Conservation (phyloP, 2,329 filamentous ascomycete species). For the Botrytis byssoidea region DNA sequence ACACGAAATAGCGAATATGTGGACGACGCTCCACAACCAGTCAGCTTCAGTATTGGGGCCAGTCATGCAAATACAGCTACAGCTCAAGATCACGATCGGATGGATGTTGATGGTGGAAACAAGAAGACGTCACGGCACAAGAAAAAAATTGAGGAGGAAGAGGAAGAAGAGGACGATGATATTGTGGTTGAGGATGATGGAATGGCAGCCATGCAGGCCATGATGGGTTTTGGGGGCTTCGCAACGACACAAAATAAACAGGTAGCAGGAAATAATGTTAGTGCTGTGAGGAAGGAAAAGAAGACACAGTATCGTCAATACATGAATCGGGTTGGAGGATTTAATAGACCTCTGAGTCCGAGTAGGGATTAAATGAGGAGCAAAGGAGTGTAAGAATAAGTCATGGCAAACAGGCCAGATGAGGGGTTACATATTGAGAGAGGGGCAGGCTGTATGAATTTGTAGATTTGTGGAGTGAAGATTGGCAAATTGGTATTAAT, state of each 20-base stretch:
- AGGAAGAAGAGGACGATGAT: constrained; percentile 49
- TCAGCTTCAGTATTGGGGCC: constrained; percentile 36
- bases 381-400: background rate
- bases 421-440: background rate
- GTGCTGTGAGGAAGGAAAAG: constrained; percentile 85
- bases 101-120: constrained; percentile 36
- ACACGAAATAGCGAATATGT: constrained; percentile 9
- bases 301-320: constrained; percentile 95
- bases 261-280: constrained; percentile 81
- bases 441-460: background rate
- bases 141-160: constrained; percentile 29
- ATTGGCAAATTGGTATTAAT: background rate
- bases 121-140: constrained; percentile 35
- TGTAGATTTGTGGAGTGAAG: background rate
- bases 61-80: constrained; percentile 23
- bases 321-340: constrained; percentile 83
- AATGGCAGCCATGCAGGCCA: constrained; percentile 70
- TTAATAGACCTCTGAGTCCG: constrained; percentile 74
- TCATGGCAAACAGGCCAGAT: background rate
- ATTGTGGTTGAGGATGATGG: constrained; percentile 62
- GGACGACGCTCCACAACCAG: constrained; percentile 32
- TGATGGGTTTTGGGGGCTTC: constrained; percentile 91
- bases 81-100: constrained; percentile 35
- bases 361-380: constrained; percentile 33
- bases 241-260: constrained; percentile 85